Conservation (phyloP, 1,139 yeast species). For the Hansenula lynferdii region DNA sequence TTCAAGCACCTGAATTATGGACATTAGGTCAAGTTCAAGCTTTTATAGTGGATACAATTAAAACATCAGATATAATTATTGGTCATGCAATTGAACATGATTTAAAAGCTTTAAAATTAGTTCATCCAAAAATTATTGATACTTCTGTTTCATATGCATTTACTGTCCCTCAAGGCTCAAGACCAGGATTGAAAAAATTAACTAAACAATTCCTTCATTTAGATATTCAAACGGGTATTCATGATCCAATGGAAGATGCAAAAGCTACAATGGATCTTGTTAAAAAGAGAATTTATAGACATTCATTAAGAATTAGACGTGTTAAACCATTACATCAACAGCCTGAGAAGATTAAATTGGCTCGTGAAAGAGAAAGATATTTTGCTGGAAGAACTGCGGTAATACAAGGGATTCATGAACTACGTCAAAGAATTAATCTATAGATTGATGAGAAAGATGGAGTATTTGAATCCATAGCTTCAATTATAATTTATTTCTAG, state of each 20-base stretch:
- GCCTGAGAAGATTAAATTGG: no score
- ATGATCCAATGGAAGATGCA: slow-evolving; percentile 82
- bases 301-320: no score
- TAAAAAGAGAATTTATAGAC: slow-evolving; percentile 59
- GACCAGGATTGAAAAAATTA: slow-evolving; percentile 64
- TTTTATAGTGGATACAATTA: neutral
- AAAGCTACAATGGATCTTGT: slow-evolving; percentile 69
- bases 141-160: slow-evolving; percentile 33
- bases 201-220: slow-evolving; percentile 47
- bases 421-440: no score
- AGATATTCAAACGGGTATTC: slow-evolving; percentile 57
- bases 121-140: slow-evolving; percentile 65
- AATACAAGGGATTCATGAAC: no score
- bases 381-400: no score
- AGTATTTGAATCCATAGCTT: no score
- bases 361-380: no score
- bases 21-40: neutral
- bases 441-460: no score
- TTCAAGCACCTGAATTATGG: neutral
- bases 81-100: slow-evolving; percentile 78
- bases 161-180: slow-evolving; percentile 29
- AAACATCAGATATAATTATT: slow-evolving; percentile 44
- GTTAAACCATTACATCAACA: no score
- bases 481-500: no score
- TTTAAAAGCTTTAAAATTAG: slow-evolving; percentile 50